Conservation (phyloP, 225 moss, liverwort and hornwort species). For the Polytrichum formosum region DNA sequence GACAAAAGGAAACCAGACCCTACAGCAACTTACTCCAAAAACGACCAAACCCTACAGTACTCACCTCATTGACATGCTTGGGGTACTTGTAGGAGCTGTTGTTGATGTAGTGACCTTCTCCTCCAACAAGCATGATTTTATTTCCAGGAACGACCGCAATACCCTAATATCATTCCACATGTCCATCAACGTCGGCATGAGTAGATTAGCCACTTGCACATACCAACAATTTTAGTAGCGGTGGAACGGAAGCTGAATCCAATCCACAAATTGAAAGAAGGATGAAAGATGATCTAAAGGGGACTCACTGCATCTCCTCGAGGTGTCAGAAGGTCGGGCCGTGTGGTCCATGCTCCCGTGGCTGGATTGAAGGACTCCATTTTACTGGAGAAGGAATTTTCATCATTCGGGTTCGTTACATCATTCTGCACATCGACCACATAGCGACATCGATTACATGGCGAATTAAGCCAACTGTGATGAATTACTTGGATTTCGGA, state of each 20-base stretch:
- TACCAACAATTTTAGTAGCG: no score
- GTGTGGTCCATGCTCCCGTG: conserved; percentile 58
- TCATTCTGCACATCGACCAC: background rate
- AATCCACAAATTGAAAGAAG: background rate
- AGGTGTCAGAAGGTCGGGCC: conserved; percentile 68
- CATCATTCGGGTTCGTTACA: background rate
- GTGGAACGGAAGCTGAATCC: background rate
- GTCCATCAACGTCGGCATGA: background rate
- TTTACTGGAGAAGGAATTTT: conserved; percentile 46
- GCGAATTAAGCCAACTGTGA: no score
- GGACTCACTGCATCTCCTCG: conserved; percentile 81
- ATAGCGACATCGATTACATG: background rate
- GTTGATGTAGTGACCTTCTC: conserved; percentile 84
- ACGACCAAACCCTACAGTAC: background rate
- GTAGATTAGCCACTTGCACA: no score
- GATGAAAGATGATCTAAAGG: background rate
- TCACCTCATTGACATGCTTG: conserved; percentile 91
- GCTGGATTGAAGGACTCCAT: conserved; percentile 86
- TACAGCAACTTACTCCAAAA: no score
- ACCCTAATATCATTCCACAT: conserved; percentile 39
- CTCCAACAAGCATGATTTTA: conserved; percentile 74
- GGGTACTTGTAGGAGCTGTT: conserved; percentile 52
- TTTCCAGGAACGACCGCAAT: conserved; percentile 64
- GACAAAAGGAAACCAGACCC: no score
- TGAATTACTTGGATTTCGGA: no score